Evolutionary conservation across 2,329 filamentous ascomycete genomes (phyloP).

Genomic region (Cadophora gregata): DNA sequence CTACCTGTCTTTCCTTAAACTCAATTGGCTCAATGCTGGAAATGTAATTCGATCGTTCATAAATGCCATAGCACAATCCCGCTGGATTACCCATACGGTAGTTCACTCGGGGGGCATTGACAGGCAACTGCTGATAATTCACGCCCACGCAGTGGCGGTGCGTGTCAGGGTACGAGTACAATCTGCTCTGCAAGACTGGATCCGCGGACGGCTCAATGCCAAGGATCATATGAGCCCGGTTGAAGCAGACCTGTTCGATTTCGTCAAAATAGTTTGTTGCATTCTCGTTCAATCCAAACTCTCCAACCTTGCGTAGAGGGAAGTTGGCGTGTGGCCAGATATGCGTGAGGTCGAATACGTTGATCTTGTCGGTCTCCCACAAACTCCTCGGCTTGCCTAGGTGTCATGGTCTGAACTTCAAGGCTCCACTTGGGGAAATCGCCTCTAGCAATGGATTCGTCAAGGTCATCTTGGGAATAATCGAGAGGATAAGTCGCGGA

Average conservation of each 20-base stretch:
- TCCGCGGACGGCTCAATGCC: conserved; percentile 72
- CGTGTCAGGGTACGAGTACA: conserved; percentile 73
- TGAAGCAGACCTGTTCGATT: conserved; percentile 73
- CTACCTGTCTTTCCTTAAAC: conserved; percentile 46
- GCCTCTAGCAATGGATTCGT: conserved; percentile 57
- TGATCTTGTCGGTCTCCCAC: conserved; percentile 50
- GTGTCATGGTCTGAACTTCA: conserved; percentile 58
- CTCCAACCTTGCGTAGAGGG: conserved; percentile 56
- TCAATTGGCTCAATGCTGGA: conserved; percentile 45
- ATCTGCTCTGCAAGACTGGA: conserved; percentile 68
- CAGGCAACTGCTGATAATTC: conserved; percentile 63
- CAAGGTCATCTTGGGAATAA: conserved; percentile 57
- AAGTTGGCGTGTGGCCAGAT: conserved; percentile 56
- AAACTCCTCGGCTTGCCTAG: conserved; percentile 57
- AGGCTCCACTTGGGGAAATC: conserved; percentile 61
- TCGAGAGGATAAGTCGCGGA: conserved; percentile 52
- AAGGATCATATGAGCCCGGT: conserved; percentile 67
- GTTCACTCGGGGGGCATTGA: conserved; percentile 48
- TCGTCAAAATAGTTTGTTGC: conserved; percentile 65
- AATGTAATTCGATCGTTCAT: conserved; percentile 53
- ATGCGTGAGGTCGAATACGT: conserved; percentile 60
- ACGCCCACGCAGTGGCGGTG: conserved; percentile 61
- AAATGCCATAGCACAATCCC: conserved; percentile 46
- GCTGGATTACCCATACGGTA: conserved; percentile 43
- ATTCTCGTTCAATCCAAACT: conserved; percentile 55